These are phyloP conservation scores for Keithomyces neogunnii DNA, from an alignment of 2,329 filamentous ascomycete genomes.

Conservation along the genomic window DNA sequence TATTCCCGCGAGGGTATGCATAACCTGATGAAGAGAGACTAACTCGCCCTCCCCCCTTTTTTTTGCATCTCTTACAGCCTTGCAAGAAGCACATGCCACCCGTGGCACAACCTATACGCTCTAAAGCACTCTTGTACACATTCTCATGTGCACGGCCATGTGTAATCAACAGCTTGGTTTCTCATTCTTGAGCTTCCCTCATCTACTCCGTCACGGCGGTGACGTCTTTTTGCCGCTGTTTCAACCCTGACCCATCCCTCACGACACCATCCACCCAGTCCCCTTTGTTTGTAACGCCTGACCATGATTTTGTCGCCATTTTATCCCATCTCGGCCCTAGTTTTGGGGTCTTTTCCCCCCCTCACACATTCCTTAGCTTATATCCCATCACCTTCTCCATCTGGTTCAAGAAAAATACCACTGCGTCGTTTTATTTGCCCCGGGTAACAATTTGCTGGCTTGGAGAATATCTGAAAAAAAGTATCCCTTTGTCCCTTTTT, in stretches of 20 bases:
- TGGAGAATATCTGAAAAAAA: background rate
- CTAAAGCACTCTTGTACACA: slow-evolving; percentile 10
- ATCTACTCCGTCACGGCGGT: background rate
- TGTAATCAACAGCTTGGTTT: background rate
- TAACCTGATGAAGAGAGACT: too few species aligned
- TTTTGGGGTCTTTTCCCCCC: background rate
- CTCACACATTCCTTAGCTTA: background rate
- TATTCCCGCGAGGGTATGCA: background rate
- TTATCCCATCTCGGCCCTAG: background rate
- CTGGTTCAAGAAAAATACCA: background rate
- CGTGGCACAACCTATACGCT: slow-evolving; percentile 23
- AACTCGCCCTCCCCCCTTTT: too few species aligned
- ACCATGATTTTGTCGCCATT: background rate
- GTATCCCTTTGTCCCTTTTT: background rate
- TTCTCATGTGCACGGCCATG: background rate
- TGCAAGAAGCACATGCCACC: slow-evolving; percentile 27
- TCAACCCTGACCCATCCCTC: background rate
- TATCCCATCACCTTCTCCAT: background rate
- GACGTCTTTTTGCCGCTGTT: background rate
- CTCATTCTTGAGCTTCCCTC: background rate
- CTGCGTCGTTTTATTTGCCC: background rate
- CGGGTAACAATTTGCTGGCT: background rate
- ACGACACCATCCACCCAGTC: background rate
- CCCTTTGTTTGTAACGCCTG: background rate
- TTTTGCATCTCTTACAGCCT: slow-evolving; percentile 14